phyloP scores from a whole-genome alignment of 305 asterid genomes.

The Fraxinus latifolia region DNA sequence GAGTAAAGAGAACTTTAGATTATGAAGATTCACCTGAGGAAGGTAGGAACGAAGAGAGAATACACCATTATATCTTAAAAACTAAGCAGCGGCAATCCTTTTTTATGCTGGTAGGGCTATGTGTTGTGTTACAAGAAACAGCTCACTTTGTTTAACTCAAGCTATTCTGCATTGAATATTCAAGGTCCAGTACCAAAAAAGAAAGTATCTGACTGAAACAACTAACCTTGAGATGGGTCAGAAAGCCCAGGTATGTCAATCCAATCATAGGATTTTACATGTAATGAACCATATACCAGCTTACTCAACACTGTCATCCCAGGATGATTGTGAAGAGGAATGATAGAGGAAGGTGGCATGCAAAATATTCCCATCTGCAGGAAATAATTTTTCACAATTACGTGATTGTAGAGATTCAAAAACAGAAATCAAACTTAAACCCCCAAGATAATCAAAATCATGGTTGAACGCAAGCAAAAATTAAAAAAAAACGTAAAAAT shows the following conservation, averaged over 20 bases:
- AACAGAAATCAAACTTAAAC: not conserved
- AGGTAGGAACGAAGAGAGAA: not conserved
- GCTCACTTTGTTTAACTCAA: conserved; percentile 6
- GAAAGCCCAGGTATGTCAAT: conserved; percentile 63
- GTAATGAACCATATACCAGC: conserved; percentile 83
- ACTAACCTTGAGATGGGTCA: conserved; percentile 72
- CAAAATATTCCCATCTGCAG: conserved; percentile 87
- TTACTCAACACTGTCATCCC: conserved; percentile 99
- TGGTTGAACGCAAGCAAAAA: conserved; percentile 9
- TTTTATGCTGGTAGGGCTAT: not conserved
- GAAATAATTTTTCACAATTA: conserved; percentile 10
- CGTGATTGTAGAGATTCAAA: conserved; percentile 2
- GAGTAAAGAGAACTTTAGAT: not conserved
- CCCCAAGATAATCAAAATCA: not conserved
- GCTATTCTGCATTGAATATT: conserved; percentile 5
- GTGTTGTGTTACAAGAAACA: not conserved
- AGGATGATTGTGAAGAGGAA: conserved; percentile 98
- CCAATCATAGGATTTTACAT: conserved; percentile 93
- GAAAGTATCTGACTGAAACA: conserved; percentile 21
- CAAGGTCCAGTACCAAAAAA: conserved; percentile 16
- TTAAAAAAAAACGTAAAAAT: not conserved
- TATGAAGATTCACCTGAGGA: not conserved
- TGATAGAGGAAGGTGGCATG: conserved; percentile 92
- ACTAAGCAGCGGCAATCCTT: not conserved
- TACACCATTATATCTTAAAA: not conserved